These are phyloP conservation scores for Backusella mclennaniae DNA, from an alignment of 192 early-diverging fungal species.

Conservation along the genomic window DNA sequence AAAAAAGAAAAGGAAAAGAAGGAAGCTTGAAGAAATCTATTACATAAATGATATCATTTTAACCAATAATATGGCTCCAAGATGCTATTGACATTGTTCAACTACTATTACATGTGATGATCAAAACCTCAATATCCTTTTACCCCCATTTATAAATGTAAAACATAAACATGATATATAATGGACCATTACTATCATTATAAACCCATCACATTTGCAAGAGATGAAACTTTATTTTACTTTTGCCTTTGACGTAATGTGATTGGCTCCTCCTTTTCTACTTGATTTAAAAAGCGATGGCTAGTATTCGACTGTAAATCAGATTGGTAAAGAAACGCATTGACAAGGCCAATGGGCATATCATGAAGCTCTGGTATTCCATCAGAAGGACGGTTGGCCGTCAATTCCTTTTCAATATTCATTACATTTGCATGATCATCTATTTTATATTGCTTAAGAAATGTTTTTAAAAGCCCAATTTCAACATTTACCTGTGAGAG, in stretches of 20 bases:
- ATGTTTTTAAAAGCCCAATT: too few relatives aligned
- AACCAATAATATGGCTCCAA: background rate
- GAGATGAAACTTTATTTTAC: background rate
- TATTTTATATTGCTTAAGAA: conserved; percentile 6
- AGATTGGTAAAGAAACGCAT: conserved; percentile 66
- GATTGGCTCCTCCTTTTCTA: background rate
- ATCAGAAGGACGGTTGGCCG: conserved; percentile 38
- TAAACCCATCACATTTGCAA: background rate
- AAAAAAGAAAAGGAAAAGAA: background rate
- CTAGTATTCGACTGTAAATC: background rate
- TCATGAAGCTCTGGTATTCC: conserved; percentile 62
- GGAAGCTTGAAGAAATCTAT: background rate
- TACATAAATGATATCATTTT: background rate
- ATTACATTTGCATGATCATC: conserved; percentile 55
- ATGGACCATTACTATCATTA: background rate
- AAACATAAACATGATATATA: too few relatives aligned
- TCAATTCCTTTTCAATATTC: conserved; percentile 29
- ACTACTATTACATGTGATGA: background rate
- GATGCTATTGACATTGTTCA: background rate
- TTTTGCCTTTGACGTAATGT: too few relatives aligned
- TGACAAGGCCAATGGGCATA: conserved; percentile 70
- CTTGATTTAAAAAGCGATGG: background rate
- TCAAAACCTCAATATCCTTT: background rate
- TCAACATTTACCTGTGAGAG: conserved; percentile 64
- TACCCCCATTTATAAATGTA: too few relatives aligned